A percentile compares a stretch with the other conserved stretches of the same genome.
Conservation (phyloP, 169 alveolate species). For the Perkinsus olseni region DNA sequence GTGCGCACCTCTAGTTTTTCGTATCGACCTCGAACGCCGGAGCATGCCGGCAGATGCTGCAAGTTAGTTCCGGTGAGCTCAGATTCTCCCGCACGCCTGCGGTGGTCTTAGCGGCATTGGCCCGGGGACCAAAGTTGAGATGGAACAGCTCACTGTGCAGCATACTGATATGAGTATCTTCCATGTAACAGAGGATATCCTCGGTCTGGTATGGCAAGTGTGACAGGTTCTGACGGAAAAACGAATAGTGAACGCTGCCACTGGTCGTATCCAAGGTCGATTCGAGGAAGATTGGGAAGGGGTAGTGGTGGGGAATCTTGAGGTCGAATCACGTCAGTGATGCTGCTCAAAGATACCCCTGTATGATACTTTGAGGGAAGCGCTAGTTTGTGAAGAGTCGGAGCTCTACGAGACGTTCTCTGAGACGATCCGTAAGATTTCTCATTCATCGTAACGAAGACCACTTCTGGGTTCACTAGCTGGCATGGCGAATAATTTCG, state of each 20-base stretch:
- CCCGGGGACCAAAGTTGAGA: not conserved
- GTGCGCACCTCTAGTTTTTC: not conserved
- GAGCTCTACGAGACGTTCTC: slow-evolving; percentile 27
- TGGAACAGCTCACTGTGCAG: not conserved
- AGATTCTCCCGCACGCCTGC: not conserved
- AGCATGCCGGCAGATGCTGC: not conserved
- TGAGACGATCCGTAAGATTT: slow-evolving; percentile 8
- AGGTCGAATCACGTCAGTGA: not conserved
- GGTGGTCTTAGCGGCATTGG: not conserved
- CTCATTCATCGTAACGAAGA: no score
- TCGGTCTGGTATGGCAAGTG: not conserved
- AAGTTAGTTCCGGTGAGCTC: not conserved
- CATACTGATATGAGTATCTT: not conserved
- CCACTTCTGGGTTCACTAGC: no score
- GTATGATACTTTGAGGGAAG: slow-evolving; percentile 38
- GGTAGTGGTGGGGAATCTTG: not conserved
- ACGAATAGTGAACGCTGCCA: not conserved
- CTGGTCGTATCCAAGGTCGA: not conserved
- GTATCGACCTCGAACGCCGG: no score
- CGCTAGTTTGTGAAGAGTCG: slow-evolving; percentile 35
- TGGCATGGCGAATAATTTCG: no score
- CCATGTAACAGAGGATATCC: not conserved
- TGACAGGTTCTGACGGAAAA: not conserved
- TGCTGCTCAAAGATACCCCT: slow-evolving; percentile 17
- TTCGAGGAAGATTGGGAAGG: not conserved